Evolutionary conservation across 345 rosid species (phyloP).

Genomic region (Iberis pinnata): DNA sequence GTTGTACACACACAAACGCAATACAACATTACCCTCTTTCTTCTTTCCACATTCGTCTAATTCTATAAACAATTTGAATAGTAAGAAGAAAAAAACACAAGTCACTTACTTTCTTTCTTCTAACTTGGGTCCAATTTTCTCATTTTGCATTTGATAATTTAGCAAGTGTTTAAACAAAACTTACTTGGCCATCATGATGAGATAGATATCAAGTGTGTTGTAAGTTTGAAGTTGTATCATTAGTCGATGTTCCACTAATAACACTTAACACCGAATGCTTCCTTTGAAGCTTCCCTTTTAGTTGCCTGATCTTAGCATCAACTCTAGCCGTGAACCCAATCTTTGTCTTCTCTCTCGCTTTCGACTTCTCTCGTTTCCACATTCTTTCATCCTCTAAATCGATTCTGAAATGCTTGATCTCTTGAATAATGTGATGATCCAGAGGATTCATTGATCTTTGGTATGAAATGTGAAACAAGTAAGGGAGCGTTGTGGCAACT

Average conservation of each 20-base stretch:
- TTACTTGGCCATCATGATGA: slow-evolving; percentile 14
- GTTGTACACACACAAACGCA: too few relatives aligned
- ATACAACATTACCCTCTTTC: slow-evolving; percentile 19
- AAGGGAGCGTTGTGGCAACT: slow-evolving; percentile 43
- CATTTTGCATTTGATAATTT: too few relatives aligned
- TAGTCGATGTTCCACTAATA: slow-evolving; percentile 28
- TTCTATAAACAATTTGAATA: slow-evolving; percentile 14
- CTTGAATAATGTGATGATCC: slow-evolving; percentile 72
- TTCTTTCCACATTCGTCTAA: slow-evolving; percentile 6
- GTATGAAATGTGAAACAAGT: slow-evolving; percentile 39
- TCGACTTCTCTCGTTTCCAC: slow-evolving; percentile 55
- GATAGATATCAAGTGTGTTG: slow-evolving; percentile 4
- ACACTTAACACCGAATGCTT: slow-evolving; percentile 27
- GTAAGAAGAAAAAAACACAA: neutral
- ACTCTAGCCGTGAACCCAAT: slow-evolving; percentile 68
- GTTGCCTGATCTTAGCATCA: slow-evolving; percentile 38
- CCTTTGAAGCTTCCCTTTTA: slow-evolving; percentile 27
- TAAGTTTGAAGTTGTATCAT: slow-evolving; percentile 25
- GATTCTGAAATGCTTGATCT: slow-evolving; percentile 49
- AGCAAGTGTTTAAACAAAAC: slow-evolving; percentile 9
- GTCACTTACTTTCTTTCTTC: neutral
- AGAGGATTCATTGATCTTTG: slow-evolving; percentile 48
- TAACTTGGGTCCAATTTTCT: too few relatives aligned
- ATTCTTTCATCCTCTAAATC: slow-evolving; percentile 41
- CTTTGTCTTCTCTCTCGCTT: slow-evolving; percentile 41